Conservation (phyloP, 768 basidiomycete genomes). For the Agaricus sinodeliciosus region DNA sequence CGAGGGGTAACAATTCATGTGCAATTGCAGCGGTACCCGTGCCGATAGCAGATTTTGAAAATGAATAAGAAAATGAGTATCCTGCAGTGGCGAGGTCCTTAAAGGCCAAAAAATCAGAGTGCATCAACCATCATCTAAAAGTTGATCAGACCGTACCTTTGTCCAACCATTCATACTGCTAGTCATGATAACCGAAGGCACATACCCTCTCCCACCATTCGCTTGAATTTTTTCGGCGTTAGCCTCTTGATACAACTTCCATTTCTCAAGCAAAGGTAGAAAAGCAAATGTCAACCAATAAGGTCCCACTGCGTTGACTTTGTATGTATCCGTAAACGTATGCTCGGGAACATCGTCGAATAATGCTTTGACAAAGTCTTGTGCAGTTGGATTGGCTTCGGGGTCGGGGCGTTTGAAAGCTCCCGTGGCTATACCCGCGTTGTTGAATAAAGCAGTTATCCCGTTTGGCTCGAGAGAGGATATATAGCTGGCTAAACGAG, state of each 20-base stretch:
- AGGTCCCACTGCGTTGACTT: conserved; percentile 37
- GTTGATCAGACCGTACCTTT: conserved; percentile 26
- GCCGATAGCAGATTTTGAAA: conserved; percentile 41
- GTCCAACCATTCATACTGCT: conserved; percentile 49
- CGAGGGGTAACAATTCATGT: conserved; percentile 40
- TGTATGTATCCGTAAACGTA: conserved; percentile 27
- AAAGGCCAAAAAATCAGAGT: neutral
- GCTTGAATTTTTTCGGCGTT: conserved; percentile 7
- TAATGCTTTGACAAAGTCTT: conserved; percentile 30
- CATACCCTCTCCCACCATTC: conserved; percentile 27
- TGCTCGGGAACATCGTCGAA: conserved; percentile 32
- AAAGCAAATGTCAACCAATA: conserved; percentile 56
- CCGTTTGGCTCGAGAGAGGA: conserved; percentile 26
- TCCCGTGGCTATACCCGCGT: conserved; percentile 33
- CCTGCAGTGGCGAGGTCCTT: conserved; percentile 36
- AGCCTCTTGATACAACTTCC: conserved; percentile 23
- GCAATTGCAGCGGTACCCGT: conserved; percentile 39
- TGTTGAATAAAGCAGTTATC: conserved; percentile 43
- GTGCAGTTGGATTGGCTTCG: conserved; percentile 20
- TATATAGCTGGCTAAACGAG: conserved; percentile 33
- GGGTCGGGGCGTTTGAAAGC: conserved; percentile 19
- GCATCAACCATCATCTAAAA: neutral
- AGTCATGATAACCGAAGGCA: conserved; percentile 43
- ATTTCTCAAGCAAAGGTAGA: conserved; percentile 43
- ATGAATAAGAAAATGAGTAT: conserved; percentile 37